phyloP scores from a whole-genome alignment of 1,284 basidiomycete species.

The Leccinum fallax region DNA sequence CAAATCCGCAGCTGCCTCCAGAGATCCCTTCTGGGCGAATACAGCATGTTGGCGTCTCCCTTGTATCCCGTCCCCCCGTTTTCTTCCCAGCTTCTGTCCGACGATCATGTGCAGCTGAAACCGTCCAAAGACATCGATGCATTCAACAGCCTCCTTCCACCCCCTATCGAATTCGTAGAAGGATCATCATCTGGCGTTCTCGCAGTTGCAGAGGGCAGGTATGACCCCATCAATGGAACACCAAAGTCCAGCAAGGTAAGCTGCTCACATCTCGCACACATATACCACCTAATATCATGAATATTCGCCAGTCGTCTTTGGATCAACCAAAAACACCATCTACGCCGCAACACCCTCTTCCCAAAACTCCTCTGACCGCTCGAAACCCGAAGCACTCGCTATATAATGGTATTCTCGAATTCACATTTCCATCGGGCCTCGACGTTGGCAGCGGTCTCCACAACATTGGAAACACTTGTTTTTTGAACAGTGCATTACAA shows the following conservation, averaged over 20 bases:
- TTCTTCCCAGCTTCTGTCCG: slow-evolving; percentile 47
- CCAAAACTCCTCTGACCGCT: slow-evolving; percentile 26
- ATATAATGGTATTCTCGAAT: slow-evolving; percentile 55
- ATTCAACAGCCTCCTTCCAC: slow-evolving; percentile 73
- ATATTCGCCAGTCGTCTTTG: slow-evolving; percentile 13
- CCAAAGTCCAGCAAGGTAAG: slow-evolving; percentile 44
- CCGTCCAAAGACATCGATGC: slow-evolving; percentile 70
- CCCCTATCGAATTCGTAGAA: slow-evolving; percentile 77
- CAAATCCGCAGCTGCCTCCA: slow-evolving; percentile 6
- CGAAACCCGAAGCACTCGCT: slow-evolving; percentile 40
- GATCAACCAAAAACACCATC: slow-evolving; percentile 27
- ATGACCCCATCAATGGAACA: slow-evolving; percentile 73
- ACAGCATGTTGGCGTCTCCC: slow-evolving; percentile 62
- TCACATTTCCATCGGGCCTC: slow-evolving; percentile 51
- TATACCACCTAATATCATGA: slow-evolving; percentile 6
- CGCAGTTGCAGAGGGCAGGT: slow-evolving; percentile 69
- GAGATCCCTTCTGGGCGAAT: slow-evolving; percentile 11
- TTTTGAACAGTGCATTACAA: slow-evolving; percentile 94
- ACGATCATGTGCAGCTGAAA: slow-evolving; percentile 56
- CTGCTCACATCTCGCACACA: not conserved
- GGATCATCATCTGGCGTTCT: slow-evolving; percentile 75
- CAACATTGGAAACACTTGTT: slow-evolving; percentile 98
- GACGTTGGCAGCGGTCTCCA: slow-evolving; percentile 68
- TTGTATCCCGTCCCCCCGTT: slow-evolving; percentile 53
- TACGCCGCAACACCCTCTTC: slow-evolving; percentile 18